These are phyloP conservation scores for Antitrichia curtipendula DNA, from an alignment of 225 moss, liverwort and hornwort genomes.

Conservation along the genomic window DNA sequence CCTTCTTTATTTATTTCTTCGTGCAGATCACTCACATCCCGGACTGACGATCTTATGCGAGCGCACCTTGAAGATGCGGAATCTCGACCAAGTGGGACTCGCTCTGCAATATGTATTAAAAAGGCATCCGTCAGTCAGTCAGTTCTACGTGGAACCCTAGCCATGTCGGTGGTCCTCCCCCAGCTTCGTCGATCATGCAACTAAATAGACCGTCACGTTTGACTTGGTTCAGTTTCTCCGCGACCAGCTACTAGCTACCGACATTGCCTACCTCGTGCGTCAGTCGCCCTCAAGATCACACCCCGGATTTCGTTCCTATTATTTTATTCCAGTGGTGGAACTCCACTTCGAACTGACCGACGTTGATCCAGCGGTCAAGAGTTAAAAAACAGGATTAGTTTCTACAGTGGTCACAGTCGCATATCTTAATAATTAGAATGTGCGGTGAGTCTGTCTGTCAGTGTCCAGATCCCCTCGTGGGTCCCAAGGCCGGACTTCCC, in stretches of 20 bases:
- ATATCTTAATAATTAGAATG: background rate
- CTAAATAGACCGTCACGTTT: background rate
- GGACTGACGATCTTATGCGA: background rate
- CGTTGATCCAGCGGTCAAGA: background rate
- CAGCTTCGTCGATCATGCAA: background rate
- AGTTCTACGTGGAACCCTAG: background rate
- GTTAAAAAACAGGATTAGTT: background rate
- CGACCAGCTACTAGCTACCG: background rate
- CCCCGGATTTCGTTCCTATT: background rate
- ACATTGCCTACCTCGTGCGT: background rate
- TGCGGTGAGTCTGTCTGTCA: background rate
- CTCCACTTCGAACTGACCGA: background rate
- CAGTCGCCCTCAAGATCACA: background rate
- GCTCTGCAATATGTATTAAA: background rate
- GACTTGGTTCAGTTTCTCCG: background rate
- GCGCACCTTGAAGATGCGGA: background rate
- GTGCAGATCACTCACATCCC: background rate
- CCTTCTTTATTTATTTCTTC: background rate
- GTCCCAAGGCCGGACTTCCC: background rate
- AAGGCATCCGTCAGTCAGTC: background rate
- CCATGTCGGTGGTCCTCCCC: background rate
- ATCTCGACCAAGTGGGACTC: background rate
- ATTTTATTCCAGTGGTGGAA: background rate
- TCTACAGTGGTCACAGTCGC: background rate
- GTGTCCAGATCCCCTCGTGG: background rate